phyloP scores from a whole-genome alignment of 179 eudicot genomes.

The Spinacia oleracea region DNA sequence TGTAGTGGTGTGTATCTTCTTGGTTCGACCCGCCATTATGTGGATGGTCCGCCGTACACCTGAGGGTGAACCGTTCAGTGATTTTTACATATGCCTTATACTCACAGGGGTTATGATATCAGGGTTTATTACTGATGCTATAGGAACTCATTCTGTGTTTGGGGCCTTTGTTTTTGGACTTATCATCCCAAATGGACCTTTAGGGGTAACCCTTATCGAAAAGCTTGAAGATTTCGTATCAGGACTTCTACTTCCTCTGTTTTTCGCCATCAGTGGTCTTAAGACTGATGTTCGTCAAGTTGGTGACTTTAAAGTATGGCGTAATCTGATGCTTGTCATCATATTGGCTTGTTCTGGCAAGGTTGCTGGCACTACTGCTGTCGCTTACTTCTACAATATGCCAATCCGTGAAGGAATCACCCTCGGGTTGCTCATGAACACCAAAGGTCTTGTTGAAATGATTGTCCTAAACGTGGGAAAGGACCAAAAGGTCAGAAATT shows the following conservation, averaged over 20 bases:
- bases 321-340: constrained; percentile 28
- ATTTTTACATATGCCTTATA: constrained; percentile 44
- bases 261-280: constrained; percentile 49
- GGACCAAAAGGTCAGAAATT: constrained; percentile 42
- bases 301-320: constrained; percentile 25
- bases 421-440: constrained; percentile 58
- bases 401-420: constrained; percentile 52
- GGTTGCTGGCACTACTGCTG: constrained; percentile 39
- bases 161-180: constrained; percentile 57
- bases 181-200: constrained; percentile 51
- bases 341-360: constrained; percentile 41
- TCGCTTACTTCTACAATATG: constrained; percentile 38
- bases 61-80: constrained; percentile 47
- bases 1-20: constrained; percentile 38
- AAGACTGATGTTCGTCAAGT: constrained; percentile 36
- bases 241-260: constrained; percentile 48
- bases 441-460: constrained; percentile 59
- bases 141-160: constrained; percentile 51
- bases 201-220: constrained; percentile 44
- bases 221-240: constrained; percentile 55
- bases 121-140: constrained; percentile 48
- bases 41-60: constrained; percentile 52
- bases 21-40: constrained; percentile 45
- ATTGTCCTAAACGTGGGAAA: constrained; percentile 49
- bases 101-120: constrained; percentile 54